Percentiles rank a stretch among this genome's conserved stretches.
Conservation (phyloP, 2,329 filamentous ascomycete species). For the Allantophomopsis cytisporea region DNA sequence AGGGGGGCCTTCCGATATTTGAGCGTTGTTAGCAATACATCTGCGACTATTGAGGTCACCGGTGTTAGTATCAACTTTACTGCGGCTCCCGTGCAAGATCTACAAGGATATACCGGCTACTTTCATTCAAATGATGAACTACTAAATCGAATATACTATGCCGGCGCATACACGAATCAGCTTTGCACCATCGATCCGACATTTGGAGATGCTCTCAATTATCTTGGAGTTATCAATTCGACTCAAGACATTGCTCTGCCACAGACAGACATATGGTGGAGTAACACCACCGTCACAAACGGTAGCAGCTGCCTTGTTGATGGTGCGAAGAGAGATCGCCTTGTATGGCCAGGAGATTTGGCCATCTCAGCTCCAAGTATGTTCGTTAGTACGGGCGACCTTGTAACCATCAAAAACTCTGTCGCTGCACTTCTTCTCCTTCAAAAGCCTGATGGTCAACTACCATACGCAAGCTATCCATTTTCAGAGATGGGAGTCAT, state of each 20-base stretch:
- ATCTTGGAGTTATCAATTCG: too few species aligned
- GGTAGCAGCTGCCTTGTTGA: conserved; percentile 19
- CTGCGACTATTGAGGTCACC: conserved; percentile 22
- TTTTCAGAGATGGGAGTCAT: conserved; percentile 6
- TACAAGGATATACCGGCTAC: conserved; percentile 16
- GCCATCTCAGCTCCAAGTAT: background rate
- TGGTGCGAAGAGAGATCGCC: conserved; percentile 40
- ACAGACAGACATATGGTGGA: conserved; percentile 13
- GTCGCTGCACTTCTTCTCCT: conserved; percentile 26
- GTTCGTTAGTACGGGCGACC: conserved; percentile 1
- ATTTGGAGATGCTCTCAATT: conserved; percentile 2
- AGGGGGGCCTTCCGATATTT: conserved; percentile 31
- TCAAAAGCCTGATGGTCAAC: conserved; percentile 9
- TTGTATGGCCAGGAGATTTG: conserved; percentile 46
- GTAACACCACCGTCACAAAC: conserved; percentile 21
- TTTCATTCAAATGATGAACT: conserved; percentile 19
- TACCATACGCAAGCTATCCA: conserved; percentile 10
- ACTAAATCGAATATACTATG: conserved; percentile 23
- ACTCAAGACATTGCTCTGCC: too few species aligned
- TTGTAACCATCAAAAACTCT: conserved; percentile 19
- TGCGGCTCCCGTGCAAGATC: conserved; percentile 13
- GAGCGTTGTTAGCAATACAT: conserved; percentile 27
- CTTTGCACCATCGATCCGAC: conserved; percentile 13
- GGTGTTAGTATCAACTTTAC: conserved; percentile 27
- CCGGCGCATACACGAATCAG: conserved; percentile 18